phyloP scores from a whole-genome alignment of 2,329 filamentous ascomycete species.

The Hypoxylon sp. region DNA sequence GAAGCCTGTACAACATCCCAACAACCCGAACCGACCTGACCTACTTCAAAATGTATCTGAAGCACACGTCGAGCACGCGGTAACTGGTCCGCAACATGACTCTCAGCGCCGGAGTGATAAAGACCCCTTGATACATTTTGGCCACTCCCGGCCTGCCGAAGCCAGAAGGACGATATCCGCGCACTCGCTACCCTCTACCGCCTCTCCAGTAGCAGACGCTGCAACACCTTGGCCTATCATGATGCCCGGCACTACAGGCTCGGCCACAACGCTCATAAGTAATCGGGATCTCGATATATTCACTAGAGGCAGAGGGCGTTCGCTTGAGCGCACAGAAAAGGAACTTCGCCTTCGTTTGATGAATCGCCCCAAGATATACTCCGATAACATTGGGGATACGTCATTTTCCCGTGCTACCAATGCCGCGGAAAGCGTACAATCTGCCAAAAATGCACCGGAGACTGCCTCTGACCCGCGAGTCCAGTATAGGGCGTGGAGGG shows the following conservation, averaged over 20 bases:
- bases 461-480: conserved; percentile 45
- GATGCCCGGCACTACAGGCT: conserved; percentile 51
- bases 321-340: conserved; percentile 57
- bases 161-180: conserved; percentile 49
- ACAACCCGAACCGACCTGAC: conserved; percentile 39
- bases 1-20: conserved; percentile 35
- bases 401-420: conserved; percentile 46
- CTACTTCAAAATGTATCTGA: conserved; percentile 41
- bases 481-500: conserved; percentile 54
- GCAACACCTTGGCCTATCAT: conserved; percentile 41
- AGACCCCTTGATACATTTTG: conserved; percentile 54
- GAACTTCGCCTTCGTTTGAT: conserved; percentile 53
- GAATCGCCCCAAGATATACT: conserved; percentile 43
- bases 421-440: conserved; percentile 21
- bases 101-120: conserved; percentile 51
- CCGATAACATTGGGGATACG: conserved; percentile 51
- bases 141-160: conserved; percentile 50
- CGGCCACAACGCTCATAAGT: conserved; percentile 52
- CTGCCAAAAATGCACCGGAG: conserved; percentile 40
- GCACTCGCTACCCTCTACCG: conserved; percentile 44
- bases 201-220: conserved; percentile 29
- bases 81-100: conserved; percentile 52
- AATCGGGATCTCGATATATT: conserved; percentile 52
- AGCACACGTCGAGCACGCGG: conserved; percentile 34
- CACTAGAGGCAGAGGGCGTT: conserved; percentile 53